These are phyloP conservation scores for Sporothrix dimorphospora DNA, from an alignment of 2,329 filamentous ascomycete species.

Conservation along the genomic window DNA sequence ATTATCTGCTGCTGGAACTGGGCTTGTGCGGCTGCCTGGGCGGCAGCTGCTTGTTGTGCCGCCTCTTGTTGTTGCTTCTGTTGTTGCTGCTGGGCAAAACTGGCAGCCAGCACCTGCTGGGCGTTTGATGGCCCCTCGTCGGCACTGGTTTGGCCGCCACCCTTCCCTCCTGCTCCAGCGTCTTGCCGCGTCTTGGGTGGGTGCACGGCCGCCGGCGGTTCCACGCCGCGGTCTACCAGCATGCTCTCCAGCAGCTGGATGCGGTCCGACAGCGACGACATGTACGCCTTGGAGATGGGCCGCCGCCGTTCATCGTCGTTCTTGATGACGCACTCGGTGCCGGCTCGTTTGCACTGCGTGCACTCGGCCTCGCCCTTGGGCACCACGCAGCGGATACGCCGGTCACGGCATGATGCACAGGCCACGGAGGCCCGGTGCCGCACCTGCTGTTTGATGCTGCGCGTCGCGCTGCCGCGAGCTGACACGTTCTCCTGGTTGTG, in stretches of 20 bases:
- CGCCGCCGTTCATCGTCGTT: conserved; percentile 60
- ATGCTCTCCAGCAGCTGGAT: conserved; percentile 56
- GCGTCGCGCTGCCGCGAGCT: conserved; percentile 37
- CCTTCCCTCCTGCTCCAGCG: background rate
- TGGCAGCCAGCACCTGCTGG: background rate
- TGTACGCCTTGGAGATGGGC: conserved; percentile 63
- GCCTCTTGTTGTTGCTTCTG: conserved; percentile 8
- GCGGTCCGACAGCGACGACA: conserved; percentile 59
- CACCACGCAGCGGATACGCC: conserved; percentile 55
- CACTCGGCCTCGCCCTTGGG: conserved; percentile 55
- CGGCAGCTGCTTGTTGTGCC: background rate
- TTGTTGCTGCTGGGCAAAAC: conserved; percentile 15
- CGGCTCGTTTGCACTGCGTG: conserved; percentile 56
- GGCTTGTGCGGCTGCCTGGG: background rate
- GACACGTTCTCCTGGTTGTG: conserved; percentile 43
- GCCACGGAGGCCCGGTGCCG: conserved; percentile 57
- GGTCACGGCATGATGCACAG: conserved; percentile 56
- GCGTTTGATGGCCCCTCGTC: conserved; percentile 9
- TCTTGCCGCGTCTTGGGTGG: conserved; percentile 56
- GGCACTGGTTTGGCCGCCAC: background rate
- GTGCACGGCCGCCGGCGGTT: conserved; percentile 54
- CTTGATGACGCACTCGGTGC: conserved; percentile 57
- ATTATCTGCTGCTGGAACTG: conserved; percentile 32
- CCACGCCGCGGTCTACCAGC: conserved; percentile 54
- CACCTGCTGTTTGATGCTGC: conserved; percentile 40